A percentile compares a stretch with the other conserved stretches of the same genome.
These are phyloP conservation scores for Vigna trinervia DNA, from an alignment of 306 rosid species.

Conservation along the genomic window DNA sequence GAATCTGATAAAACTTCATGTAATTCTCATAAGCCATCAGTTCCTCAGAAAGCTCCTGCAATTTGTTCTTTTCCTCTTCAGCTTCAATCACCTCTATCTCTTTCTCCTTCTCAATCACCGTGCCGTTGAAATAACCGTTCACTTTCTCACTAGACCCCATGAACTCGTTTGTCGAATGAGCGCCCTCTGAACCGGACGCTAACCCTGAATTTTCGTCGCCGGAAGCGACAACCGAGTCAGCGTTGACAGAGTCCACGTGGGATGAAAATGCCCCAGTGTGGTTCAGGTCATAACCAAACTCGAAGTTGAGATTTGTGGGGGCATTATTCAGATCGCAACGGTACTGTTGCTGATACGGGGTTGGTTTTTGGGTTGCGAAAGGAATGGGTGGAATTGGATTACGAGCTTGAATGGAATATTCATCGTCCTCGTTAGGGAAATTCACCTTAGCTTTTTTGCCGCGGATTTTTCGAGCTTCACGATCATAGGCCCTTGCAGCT, in stretches of 20 bases:
- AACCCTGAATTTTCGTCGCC: slow-evolving; percentile 44
- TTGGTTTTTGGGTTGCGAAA: slow-evolving; percentile 12
- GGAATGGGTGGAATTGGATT: slow-evolving; percentile 24
- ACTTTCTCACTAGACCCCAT: slow-evolving; percentile 30
- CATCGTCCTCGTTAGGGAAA: slow-evolving; percentile 78
- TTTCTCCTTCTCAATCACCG: slow-evolving; percentile 33
- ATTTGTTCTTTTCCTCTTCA: slow-evolving; percentile 52
- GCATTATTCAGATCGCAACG: not conserved
- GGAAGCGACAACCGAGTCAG: slow-evolving; percentile 39
- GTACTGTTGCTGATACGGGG: slow-evolving; percentile 33
- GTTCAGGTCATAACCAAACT: slow-evolving; percentile 66
- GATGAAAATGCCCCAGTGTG: slow-evolving; percentile 46
- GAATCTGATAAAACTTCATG: slow-evolving; percentile 91
- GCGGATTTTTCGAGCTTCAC: slow-evolving; percentile 86
- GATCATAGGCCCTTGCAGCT: slow-evolving; percentile 95
- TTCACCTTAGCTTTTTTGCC: slow-evolving; percentile 93
- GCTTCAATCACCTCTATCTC: slow-evolving; percentile 23
- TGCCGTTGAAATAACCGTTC: not conserved
- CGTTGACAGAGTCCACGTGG: slow-evolving; percentile 24
- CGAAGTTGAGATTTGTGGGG: slow-evolving; percentile 50
- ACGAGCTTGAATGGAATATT: slow-evolving; percentile 38
- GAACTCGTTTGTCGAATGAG: slow-evolving; percentile 42
- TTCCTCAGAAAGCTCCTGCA: slow-evolving; percentile 81
- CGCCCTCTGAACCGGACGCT: slow-evolving; percentile 47
- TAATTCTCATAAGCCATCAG: slow-evolving; percentile 79